Percentiles rank a stretch among this genome's conserved stretches.
These are phyloP conservation scores for Claviceps humidiphila DNA, from an alignment of 2,329 filamentous ascomycete genomes.

Conservation along the genomic window DNA sequence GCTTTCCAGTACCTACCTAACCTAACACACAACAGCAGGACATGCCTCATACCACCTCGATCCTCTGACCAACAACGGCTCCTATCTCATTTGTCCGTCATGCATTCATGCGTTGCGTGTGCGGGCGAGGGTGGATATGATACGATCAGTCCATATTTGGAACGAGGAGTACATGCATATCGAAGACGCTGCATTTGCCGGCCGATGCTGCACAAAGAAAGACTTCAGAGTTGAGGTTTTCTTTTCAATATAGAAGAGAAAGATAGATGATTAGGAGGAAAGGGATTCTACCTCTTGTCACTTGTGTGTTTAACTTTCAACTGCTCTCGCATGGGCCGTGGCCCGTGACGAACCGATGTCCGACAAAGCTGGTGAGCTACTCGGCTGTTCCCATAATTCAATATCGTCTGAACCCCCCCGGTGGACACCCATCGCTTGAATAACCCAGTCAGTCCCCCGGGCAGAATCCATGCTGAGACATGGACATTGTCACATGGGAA, in stretches of 20 bases:
- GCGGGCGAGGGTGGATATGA: slow-evolving; percentile 1
- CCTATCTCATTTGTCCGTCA: neutral
- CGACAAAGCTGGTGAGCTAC: neutral
- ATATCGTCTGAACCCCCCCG: neutral
- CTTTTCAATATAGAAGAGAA: neutral
- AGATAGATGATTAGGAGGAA: too few species aligned
- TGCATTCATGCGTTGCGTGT: slow-evolving; percentile 4
- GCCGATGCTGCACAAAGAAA: neutral
- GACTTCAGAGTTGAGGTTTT: neutral
- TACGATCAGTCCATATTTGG: slow-evolving; percentile 1
- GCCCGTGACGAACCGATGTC: neutral
- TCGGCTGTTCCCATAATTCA: neutral
- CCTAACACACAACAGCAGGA: neutral
- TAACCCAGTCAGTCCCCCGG: neutral
- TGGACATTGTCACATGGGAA: neutral
- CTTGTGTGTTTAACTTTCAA: neutral
- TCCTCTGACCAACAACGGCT: neutral
- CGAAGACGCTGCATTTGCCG: neutral
- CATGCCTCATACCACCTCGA: neutral
- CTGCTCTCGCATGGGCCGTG: neutral
- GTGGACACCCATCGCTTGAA: neutral
- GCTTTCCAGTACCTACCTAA: neutral
- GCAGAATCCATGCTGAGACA: neutral
- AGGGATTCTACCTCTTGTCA: neutral
- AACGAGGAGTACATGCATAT: neutral